Base-by-base conservation (phyloP, 2,329 filamentous ascomycete species). In the Neospermospora avenae region DNA sequence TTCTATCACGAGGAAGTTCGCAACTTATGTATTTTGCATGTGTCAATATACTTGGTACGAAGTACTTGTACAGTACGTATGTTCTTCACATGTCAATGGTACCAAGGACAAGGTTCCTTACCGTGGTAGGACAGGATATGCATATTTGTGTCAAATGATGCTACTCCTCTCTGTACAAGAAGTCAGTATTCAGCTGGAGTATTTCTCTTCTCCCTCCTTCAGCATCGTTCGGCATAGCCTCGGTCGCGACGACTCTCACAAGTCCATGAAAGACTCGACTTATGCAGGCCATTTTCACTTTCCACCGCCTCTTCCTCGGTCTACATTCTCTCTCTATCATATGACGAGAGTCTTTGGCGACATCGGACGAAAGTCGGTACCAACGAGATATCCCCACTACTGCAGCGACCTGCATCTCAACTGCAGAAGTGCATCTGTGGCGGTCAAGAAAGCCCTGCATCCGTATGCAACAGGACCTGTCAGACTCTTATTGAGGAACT, bases 381-480 rank as follows among this genome's bases (percentile, higher is more conserved):
- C 53, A 55, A 25, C 53, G 39, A 55, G 53, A 45, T n/a, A 42
- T 55, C 53, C 39, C 53, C 53, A 55, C 53, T 55, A 45, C 53
- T 55, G 53, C 53, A 55, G 35, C 39, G 18, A 22, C 46, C 53
- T 55, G 53, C 53, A 55, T 41, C 39, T 22, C 53, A 44, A 55
- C 53, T 55, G 28, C 37, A 44, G 39, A 45, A 34, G 35, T 55
- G 53, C 53, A 55, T 42, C 53, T 42, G 53, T 55, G 53, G 53
- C 53, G 53, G 53, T 55, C 46, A 58, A 52, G 46, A 49, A 35
- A 13, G 20, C 16, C 16, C 28, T n/a, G 46, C 46, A 49, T 20
- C 28, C n/a, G 7, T 22, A 49, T 49, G 46, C 46, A 49, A 6
- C 46, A 20, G 28, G 46, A 49, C 46, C 46, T 49, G 46, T 49